Evolutionary conservation across 2,329 filamentous ascomycete genomes (phyloP).

Genomic region (Xylaria sp.): DNA sequence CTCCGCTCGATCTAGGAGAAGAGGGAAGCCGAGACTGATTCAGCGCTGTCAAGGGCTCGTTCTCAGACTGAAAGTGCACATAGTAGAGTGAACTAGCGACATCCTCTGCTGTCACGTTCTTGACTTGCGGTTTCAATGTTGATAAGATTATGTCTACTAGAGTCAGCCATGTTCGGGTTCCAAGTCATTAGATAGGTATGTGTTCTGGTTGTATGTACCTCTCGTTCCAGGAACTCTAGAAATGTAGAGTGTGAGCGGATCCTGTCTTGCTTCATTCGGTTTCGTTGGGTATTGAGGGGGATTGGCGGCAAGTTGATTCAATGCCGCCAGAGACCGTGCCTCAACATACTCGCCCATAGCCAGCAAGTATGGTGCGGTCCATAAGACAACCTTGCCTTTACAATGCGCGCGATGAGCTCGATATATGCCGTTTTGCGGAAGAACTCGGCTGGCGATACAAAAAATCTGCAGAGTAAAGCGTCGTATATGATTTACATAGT

Average conservation of each 20-base stretch:
- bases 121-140: constrained; percentile 86
- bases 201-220: constrained; percentile 64
- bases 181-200: constrained; percentile 8
- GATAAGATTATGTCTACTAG: constrained; percentile 86
- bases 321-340: constrained; percentile 82
- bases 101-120: constrained; percentile 89
- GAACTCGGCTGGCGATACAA: neutral
- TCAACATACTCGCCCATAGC: constrained; percentile 66
- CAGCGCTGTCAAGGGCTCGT: constrained; percentile 55
- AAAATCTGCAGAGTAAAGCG: neutral
- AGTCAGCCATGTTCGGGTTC: constrained; percentile 21
- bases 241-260: constrained; percentile 87
- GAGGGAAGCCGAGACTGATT: constrained; percentile 47
- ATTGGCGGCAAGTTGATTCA: constrained; percentile 85
- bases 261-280: constrained; percentile 73
- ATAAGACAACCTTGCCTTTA: neutral
- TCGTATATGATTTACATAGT: neutral
- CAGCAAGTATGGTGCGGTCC: neutral
- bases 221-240: constrained; percentile 90
- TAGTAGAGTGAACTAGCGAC: constrained; percentile 91
- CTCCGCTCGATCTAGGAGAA: constrained; percentile 57
- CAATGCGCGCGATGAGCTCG: constrained; percentile 5
- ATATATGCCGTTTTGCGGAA: neutral
- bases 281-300: constrained; percentile 87
- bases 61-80: constrained; percentile 78